Percentiles rank a stretch among this genome's conserved stretches.
Evolutionary conservation across 805 yeast species (phyloP).

Genomic region (Pichia phayaonensis): DNA sequence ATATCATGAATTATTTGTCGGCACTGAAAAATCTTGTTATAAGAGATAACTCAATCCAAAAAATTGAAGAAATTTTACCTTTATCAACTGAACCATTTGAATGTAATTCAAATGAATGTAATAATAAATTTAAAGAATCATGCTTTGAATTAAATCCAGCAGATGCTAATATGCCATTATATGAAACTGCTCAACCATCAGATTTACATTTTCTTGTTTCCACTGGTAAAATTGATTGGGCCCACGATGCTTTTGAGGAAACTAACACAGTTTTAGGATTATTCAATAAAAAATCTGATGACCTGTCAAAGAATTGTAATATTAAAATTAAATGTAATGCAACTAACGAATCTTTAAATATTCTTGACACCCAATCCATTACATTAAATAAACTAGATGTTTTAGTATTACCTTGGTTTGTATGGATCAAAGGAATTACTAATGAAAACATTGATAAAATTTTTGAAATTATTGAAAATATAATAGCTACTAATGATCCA

Average conservation of each 20-base stretch:
- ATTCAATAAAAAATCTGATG: slow-evolving; percentile 17
- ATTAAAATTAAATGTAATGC: slow-evolving; percentile 14
- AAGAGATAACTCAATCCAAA: slow-evolving; percentile 18
- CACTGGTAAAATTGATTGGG: slow-evolving; percentile 84
- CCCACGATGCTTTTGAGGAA: slow-evolving; percentile 52
- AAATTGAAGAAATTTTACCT: slow-evolving; percentile 32
- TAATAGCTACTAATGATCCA: slow-evolving; percentile 23
- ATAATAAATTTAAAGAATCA: slow-evolving; percentile 18
- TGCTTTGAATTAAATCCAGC: slow-evolving; percentile 32
- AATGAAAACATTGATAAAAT: slow-evolving; percentile 36
- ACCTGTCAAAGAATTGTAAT: not conserved
- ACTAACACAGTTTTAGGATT: slow-evolving; percentile 24
- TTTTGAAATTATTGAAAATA: slow-evolving; percentile 37
- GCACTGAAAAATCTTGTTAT: slow-evolving; percentile 12
- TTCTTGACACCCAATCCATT: slow-evolving; percentile 28
- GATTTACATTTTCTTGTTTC: slow-evolving; percentile 72
- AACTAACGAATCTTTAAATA: slow-evolving; percentile 14
- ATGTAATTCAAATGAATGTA: slow-evolving; percentile 45
- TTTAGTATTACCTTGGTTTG: slow-evolving; percentile 64
- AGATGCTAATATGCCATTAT: slow-evolving; percentile 35
- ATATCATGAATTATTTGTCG: slow-evolving; percentile 17
- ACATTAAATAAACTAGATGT: slow-evolving; percentile 47
- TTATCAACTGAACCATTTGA: slow-evolving; percentile 42
- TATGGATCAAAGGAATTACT: slow-evolving; percentile 53
- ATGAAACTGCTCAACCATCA: slow-evolving; percentile 64